Percentiles rank a stretch among this genome's conserved stretches.
Evolutionary conservation across 345 rosid genomes (phyloP).

Genomic region (Syzygium aromaticum): DNA sequence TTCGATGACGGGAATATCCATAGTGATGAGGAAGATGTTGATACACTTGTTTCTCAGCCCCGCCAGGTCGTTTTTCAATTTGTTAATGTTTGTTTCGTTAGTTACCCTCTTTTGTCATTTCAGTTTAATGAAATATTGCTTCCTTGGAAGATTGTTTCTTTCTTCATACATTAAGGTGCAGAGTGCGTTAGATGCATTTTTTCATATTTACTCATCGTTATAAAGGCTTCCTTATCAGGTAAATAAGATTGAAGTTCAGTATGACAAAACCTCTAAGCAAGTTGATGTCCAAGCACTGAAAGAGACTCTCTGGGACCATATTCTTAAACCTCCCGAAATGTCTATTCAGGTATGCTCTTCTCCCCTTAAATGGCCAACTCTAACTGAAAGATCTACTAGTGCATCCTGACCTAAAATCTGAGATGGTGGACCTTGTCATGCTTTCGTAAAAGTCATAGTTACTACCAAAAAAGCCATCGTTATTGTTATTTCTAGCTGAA

Average conservation of each 20-base stretch:
- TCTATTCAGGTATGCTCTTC: slow-evolving; percentile 31
- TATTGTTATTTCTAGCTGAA: background rate
- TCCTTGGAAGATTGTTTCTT: background rate
- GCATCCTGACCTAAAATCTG: background rate
- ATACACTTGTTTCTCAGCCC: slow-evolving; percentile 74
- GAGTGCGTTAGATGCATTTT: background rate
- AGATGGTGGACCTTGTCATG: background rate
- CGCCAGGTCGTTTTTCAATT: slow-evolving; percentile 52
- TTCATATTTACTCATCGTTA: background rate
- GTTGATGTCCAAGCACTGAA: slow-evolving; percentile 84
- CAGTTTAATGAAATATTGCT: background rate
- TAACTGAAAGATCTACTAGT: background rate
- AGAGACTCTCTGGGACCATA: slow-evolving; percentile 76
- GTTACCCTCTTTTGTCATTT: background rate
- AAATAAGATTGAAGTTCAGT: slow-evolving; percentile 67
- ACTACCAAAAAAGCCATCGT: background rate
- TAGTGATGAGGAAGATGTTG: slow-evolving; percentile 52
- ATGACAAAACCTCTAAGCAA: slow-evolving; percentile 88
- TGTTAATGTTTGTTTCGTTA: background rate
- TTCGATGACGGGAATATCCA: slow-evolving; percentile 46
- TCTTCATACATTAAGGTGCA: background rate
- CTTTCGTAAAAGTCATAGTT: background rate
- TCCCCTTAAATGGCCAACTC: background rate
- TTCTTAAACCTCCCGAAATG: slow-evolving; percentile 39
- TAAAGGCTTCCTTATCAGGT: slow-evolving; percentile 32